These are phyloP conservation scores for Cryptococcus maquisensis DNA, from an alignment of 1,284 basidiomycete species.

Conservation along the genomic window DNA sequence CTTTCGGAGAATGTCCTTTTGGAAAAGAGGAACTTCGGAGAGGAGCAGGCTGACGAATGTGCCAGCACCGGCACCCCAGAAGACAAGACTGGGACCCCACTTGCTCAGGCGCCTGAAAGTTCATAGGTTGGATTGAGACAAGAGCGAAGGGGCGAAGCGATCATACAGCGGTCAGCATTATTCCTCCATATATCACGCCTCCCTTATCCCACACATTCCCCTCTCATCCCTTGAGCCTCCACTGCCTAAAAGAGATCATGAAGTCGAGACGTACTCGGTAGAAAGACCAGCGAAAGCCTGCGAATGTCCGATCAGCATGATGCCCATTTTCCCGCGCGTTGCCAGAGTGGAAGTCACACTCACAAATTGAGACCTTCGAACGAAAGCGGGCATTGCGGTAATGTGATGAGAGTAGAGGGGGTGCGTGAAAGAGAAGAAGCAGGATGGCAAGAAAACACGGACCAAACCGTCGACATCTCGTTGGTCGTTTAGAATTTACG, in stretches of 20 bases:
- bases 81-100: constrained; percentile 27
- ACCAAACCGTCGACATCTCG: too few relatives aligned
- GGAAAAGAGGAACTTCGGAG: constrained; percentile 44
- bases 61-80: constrained; percentile 45
- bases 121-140: neutral
- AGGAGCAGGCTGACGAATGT: constrained; percentile 44
- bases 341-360: neutral
- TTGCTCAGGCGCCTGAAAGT: constrained; percentile 29
- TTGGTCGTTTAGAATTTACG: too few relatives aligned
- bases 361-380: constrained; percentile 8
- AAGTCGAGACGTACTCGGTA: constrained; percentile 11
- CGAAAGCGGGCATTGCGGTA: constrained; percentile 11
- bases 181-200: neutral
- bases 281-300: constrained; percentile 6
- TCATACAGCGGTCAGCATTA: neutral
- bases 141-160: neutral
- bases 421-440: neutral
- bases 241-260: neutral
- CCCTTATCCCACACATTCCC: neutral
- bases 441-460: neutral
- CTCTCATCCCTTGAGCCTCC: neutral
- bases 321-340: neutral
- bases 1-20: constrained; percentile 45
- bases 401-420: neutral
- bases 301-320: neutral